Evolutionary conservation across 257 asterid genomes (phyloP).

Genomic region (Primulina eburnea): DNA sequence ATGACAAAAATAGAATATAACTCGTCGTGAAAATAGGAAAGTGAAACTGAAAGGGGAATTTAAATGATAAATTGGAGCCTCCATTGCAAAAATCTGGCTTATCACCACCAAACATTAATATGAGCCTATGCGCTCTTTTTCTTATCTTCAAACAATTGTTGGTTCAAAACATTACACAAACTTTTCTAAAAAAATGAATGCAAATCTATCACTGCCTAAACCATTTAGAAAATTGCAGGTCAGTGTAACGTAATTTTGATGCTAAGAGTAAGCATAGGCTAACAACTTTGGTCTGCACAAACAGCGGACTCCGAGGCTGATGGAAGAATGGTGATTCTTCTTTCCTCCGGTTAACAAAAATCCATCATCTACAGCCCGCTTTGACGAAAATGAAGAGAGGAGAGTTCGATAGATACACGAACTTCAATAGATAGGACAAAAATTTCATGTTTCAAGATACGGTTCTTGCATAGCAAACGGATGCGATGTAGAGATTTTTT

Average conservation of each 20-base stretch:
- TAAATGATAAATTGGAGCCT: background rate
- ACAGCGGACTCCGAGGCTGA: slow-evolving; percentile 18
- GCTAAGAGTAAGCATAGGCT: slow-evolving; percentile 30
- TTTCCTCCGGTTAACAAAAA: background rate
- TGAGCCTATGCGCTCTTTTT: slow-evolving; percentile 17
- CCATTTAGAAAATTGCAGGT: slow-evolving; percentile 22
- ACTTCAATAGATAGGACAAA: background rate
- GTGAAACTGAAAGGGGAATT: too few relatives aligned
- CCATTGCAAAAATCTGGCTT: slow-evolving; percentile 22
- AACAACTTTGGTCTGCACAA: slow-evolving; percentile 3
- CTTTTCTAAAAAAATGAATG: slow-evolving; percentile 11
- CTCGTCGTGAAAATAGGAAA: too few relatives aligned
- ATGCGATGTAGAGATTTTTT: slow-evolving; percentile 38
- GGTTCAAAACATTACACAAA: slow-evolving; percentile 30
- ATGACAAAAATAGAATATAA: too few relatives aligned
- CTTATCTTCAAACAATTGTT: slow-evolving; percentile 7
- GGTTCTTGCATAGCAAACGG: slow-evolving; percentile 42
- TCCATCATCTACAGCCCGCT: background rate
- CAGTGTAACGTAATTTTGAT: slow-evolving; percentile 24
- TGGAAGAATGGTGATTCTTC: slow-evolving; percentile 15
- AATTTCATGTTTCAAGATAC: slow-evolving; percentile 29
- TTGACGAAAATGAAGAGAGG: slow-evolving; percentile 1
- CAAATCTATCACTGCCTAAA: slow-evolving; percentile 18
- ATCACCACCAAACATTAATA: slow-evolving; percentile 23
- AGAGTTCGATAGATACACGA: slow-evolving; percentile 4